These are phyloP conservation scores for Saccharomycopsis hybrid DNA, from an alignment of 1,139 yeast species.

Conservation along the genomic window DNA sequence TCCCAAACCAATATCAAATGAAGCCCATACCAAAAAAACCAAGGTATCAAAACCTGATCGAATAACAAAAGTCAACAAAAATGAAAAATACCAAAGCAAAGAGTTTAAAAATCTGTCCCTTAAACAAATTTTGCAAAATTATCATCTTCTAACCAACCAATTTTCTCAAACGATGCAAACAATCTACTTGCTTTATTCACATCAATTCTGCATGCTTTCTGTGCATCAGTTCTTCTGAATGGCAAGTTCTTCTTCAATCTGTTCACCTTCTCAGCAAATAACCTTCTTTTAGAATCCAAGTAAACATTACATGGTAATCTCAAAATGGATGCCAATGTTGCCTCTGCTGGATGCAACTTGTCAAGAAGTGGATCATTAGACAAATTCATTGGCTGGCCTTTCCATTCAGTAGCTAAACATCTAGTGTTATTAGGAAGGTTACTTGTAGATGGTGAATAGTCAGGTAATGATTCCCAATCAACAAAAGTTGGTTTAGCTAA, in stretches of 20 bases:
- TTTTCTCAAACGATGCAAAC: conserved; percentile 89
- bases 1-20: no score
- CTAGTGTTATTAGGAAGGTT: conserved; percentile 64
- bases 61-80: no score
- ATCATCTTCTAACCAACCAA: conserved; percentile 87
- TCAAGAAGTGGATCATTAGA: conserved; percentile 64
- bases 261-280: conserved; percentile 82
- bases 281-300: conserved; percentile 84
- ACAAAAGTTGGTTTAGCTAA: conserved; percentile 41
- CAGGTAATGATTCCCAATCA: conserved; percentile 57
- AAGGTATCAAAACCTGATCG: no score
- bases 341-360: conserved; percentile 86
- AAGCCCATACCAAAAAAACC: no score
- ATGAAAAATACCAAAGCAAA: no score
- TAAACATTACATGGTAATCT: conserved; percentile 84
- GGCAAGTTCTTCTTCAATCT: conserved; percentile 70
- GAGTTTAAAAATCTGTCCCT: no score
- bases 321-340: conserved; percentile 78
- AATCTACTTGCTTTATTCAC: conserved; percentile 93
- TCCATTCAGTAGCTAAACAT: conserved; percentile 90
- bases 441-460: conserved; percentile 62
- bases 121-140: conserved; percentile 52
- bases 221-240: conserved; percentile 95
- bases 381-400: conserved; percentile 94
- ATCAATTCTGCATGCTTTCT: conserved; percentile 94